Percentiles rank a stretch among this genome's conserved stretches.
Conservation (phyloP, 495 filamentous ascomycete genomes). For the Daldinia caldariorum region DNA sequence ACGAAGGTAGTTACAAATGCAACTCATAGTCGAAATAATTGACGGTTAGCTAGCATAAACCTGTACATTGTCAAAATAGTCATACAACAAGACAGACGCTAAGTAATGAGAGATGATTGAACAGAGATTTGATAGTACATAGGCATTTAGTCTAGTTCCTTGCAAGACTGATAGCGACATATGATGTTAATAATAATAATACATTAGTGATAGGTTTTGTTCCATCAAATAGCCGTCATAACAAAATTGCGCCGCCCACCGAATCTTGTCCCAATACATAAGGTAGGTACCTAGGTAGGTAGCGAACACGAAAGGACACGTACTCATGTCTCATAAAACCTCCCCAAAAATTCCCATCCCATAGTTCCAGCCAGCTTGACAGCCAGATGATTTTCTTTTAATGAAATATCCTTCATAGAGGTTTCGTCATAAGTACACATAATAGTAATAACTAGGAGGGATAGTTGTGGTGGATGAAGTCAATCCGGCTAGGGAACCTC, state of each 20-base stretch:
- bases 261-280: conserved; percentile 20
- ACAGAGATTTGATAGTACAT: conserved; percentile 26
- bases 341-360: conserved; percentile 20
- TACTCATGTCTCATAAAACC: conserved; percentile 23
- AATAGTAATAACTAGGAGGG: conserved; percentile 38
- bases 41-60: background rate
- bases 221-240: conserved; percentile 13
- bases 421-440: conserved; percentile 38
- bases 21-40: too few relatives aligned
- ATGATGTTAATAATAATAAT: conserved; percentile 17
- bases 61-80: background rate
- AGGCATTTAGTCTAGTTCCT: conserved; percentile 27
- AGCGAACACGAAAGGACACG: conserved; percentile 30
- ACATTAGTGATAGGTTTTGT: conserved; percentile 26
- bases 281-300: conserved; percentile 24
- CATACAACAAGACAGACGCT: background rate
- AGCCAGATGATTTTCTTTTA: conserved; percentile 11
- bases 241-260: conserved; percentile 21
- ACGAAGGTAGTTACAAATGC: too few relatives aligned
- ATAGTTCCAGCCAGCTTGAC: conserved; percentile 11
- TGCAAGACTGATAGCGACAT: conserved; percentile 25
- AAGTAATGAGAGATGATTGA: conserved; percentile 13
- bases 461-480: conserved; percentile 2
- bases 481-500: background rate
- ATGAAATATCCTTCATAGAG: conserved; percentile 8